Evolutionary conservation across 2,329 filamentous ascomycete species (phyloP).

Genomic region (Epichloe aotearoae): DNA sequence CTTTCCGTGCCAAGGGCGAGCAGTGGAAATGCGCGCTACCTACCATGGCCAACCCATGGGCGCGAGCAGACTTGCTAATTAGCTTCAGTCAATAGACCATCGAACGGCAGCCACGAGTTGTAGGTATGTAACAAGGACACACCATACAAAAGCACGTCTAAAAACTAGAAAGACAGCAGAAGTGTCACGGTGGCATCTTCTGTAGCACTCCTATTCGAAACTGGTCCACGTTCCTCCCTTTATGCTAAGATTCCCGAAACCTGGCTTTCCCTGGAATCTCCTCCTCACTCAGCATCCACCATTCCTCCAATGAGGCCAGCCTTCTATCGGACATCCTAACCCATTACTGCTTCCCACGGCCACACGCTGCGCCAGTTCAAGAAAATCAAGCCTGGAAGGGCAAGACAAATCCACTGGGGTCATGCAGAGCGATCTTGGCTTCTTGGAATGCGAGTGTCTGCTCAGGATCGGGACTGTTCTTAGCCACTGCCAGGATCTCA

Average conservation of each 20-base stretch:
- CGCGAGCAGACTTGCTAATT: constrained; percentile 5
- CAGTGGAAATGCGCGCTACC: not conserved
- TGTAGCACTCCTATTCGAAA: constrained; percentile 8
- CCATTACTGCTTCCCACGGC: constrained; percentile 8
- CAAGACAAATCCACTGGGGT: constrained; percentile 10
- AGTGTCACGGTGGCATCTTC: constrained; percentile 6
- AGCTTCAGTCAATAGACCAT: constrained; percentile 5
- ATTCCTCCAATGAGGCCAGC: constrained; percentile 10
- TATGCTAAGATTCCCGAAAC: constrained; percentile 7
- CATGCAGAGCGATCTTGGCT: constrained; percentile 13
- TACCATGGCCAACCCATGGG: constrained; percentile 2
- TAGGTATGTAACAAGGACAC: not conserved
- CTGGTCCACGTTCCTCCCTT: constrained; percentile 10
- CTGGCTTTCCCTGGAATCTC: constrained; percentile 8
- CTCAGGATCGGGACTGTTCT: constrained; percentile 21
- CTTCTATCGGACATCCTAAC: constrained; percentile 11
- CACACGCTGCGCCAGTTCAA: constrained; percentile 13
- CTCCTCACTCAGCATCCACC: constrained; percentile 8
- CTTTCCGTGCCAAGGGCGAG: not conserved
- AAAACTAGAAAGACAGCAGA: not conserved
- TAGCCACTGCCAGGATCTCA: constrained; percentile 19
- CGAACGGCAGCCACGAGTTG: not conserved
- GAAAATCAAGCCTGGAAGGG: constrained; percentile 10
- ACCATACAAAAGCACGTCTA: not conserved
- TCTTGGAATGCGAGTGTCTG: constrained; percentile 26